Percentiles rank a stretch among this genome's conserved stretches.
These are phyloP conservation scores for Saturnispora gosingensis DNA, from an alignment of 805 yeast genomes.

Conservation along the genomic window DNA sequence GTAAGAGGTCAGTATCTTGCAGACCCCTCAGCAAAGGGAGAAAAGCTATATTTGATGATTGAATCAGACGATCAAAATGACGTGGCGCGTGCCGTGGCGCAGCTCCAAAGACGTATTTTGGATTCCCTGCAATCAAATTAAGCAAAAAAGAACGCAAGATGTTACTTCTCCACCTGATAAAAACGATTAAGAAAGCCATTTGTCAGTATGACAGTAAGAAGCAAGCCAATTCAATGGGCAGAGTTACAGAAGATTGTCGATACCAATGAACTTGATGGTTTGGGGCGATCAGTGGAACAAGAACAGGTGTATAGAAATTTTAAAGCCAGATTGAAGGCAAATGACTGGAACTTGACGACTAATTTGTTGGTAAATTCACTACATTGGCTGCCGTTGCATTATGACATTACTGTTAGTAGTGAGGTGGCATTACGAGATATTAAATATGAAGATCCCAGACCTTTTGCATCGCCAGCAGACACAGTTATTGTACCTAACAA, in stretches of 20 bases:
- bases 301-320: conserved; percentile 38
- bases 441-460: conserved; percentile 27
- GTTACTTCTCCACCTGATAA: not conserved
- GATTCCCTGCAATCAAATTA: conserved; percentile 3
- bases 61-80: conserved; percentile 61
- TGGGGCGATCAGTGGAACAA: conserved; percentile 40
- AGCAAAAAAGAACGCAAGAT: not conserved
- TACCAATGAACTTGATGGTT: conserved; percentile 34
- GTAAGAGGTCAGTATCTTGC: conserved; percentile 65
- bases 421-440: conserved; percentile 13
- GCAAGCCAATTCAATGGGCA: conserved; percentile 38
- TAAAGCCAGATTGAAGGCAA: conserved; percentile 30
- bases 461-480: conserved; percentile 36
- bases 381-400: conserved; percentile 37
- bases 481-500: conserved; percentile 43
- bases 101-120: conserved; percentile 5
- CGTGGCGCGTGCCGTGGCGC: conserved; percentile 49
- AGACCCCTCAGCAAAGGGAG: conserved; percentile 48
- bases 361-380: conserved; percentile 40
- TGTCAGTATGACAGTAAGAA: conserved; percentile 12
- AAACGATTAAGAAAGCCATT: not conserved
- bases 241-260: conserved; percentile 31
- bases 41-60: conserved; percentile 66
- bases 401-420: conserved; percentile 3
- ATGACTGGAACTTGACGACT: conserved; percentile 36